Conservation (phyloP, 805 yeast genomes). For the Blastobotrys terrestris region DNA sequence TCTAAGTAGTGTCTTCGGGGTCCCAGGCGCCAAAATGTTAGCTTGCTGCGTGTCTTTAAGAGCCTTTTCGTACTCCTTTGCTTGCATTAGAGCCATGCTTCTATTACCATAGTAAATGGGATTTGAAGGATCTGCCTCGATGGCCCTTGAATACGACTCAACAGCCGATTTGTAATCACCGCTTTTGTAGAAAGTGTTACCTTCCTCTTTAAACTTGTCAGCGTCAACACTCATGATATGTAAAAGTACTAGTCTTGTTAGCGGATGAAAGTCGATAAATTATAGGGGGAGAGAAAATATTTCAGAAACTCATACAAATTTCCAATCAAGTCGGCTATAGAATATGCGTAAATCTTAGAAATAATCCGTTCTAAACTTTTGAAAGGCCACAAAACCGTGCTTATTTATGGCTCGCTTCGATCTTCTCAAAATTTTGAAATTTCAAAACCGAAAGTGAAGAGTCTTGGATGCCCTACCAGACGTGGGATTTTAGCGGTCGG, state of each 20-base stretch:
- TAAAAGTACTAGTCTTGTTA: neutral
- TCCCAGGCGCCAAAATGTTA: conserved; percentile 26
- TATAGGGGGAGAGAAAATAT: too few species aligned
- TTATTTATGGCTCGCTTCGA: neutral
- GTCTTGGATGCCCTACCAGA: too few species aligned
- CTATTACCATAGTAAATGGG: conserved; percentile 35
- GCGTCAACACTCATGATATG: conserved; percentile 12
- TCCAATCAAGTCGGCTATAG: neutral
- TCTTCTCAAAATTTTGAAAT: too few species aligned
- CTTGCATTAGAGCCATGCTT: conserved; percentile 34
- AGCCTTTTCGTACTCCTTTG: conserved; percentile 29
- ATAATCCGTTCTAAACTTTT: neutral
- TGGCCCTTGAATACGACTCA: conserved; percentile 31
- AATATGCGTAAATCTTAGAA: neutral
- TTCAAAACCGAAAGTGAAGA: too few species aligned
- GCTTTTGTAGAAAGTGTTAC: conserved; percentile 34
- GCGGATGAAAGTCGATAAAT: neutral
- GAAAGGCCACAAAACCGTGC: neutral
- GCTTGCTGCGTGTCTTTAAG: conserved; percentile 31
- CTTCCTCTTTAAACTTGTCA: conserved; percentile 30
- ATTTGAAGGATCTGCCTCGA: conserved; percentile 31
- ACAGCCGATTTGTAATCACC: conserved; percentile 31
- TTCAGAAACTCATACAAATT: neutral
- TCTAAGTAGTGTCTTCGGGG: conserved; percentile 31
- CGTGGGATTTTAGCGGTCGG: too few species aligned